Conservation (phyloP, 1,284 basidiomycete species). For the Thecaphora thlaspeos region DNA sequence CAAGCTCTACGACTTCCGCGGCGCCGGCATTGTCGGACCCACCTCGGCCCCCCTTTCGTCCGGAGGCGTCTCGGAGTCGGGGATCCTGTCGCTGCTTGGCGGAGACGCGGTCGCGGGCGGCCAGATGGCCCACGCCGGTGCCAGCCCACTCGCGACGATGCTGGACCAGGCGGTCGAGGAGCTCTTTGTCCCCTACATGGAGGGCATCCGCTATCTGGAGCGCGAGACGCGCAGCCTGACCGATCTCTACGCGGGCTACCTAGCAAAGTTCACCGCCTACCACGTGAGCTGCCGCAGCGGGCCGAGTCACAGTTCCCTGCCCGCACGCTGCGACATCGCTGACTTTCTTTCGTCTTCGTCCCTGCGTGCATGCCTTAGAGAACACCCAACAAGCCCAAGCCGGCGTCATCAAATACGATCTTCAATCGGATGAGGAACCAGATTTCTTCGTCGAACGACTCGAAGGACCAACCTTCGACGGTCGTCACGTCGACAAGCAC, state of each 20-base stretch:
- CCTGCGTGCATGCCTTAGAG: not conserved
- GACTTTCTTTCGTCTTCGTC: not conserved
- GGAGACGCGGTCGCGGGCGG: constrained; percentile 22
- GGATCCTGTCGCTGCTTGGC: constrained; percentile 17
- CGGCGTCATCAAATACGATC: constrained; percentile 67
- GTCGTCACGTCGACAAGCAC: constrained; percentile 17
- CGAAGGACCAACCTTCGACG: not conserved
- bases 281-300: no score
- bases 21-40: constrained; percentile 42
- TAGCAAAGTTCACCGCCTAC: constrained; percentile 78
- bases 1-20: constrained; percentile 79
- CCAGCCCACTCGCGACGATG: constrained; percentile 64
- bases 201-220: constrained; percentile 83
- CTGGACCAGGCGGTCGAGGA: constrained; percentile 94
- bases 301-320: no score
- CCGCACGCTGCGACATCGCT: no score
- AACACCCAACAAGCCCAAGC: constrained; percentile 10
- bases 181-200: constrained; percentile 89
- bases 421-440: constrained; percentile 92
- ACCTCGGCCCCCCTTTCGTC: not conserved
- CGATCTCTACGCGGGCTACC: constrained; percentile 74
- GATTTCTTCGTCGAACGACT: constrained; percentile 67
- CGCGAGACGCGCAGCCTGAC: constrained; percentile 83
- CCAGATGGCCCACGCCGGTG: constrained; percentile 33
- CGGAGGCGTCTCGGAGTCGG: constrained; percentile 2